Conservation (phyloP, 208 protist genomes). For the Wallacemonas sp. region DNA sequence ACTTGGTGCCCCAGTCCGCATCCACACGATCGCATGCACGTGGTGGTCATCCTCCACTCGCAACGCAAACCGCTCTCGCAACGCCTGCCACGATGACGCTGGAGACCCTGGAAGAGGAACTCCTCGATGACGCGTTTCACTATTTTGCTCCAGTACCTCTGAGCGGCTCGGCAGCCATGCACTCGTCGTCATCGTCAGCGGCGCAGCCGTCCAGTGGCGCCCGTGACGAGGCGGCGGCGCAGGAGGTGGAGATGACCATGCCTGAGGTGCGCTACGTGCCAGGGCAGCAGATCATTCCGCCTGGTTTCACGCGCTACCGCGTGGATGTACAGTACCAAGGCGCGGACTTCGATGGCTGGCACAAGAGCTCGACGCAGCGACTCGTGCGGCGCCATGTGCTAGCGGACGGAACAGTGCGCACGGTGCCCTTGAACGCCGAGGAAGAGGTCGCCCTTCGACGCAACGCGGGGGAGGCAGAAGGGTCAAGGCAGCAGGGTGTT, state of each 20-base stretch:
- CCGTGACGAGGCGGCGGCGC: too few species aligned
- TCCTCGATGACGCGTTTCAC: conserved; percentile 78
- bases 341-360: conserved; percentile 87
- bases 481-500: background rate
- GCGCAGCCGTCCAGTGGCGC: too few species aligned
- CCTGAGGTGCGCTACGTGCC: conserved; percentile 59
- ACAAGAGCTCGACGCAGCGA: conserved; percentile 55
- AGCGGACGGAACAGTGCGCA: conserved; percentile 6
- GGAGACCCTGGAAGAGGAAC: conserved; percentile 66
- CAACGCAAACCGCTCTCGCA: background rate
- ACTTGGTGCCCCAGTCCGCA: background rate
- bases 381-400: conserved; percentile 15
- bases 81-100: conserved; percentile 10
- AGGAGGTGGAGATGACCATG: conserved; percentile 7
- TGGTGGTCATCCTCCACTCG: too few species aligned
- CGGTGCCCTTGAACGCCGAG: background rate
- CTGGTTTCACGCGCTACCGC: conserved; percentile 83
- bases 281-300: conserved; percentile 78
- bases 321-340: conserved; percentile 91
- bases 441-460: background rate
- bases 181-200: background rate
- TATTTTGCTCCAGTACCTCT: conserved; percentile 55
- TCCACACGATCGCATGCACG: background rate
- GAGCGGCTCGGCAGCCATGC: background rate
- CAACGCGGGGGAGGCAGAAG: background rate